phyloP scores from a whole-genome alignment of 768 basidiomycete genomes.

The Tylopilus felleus region DNA sequence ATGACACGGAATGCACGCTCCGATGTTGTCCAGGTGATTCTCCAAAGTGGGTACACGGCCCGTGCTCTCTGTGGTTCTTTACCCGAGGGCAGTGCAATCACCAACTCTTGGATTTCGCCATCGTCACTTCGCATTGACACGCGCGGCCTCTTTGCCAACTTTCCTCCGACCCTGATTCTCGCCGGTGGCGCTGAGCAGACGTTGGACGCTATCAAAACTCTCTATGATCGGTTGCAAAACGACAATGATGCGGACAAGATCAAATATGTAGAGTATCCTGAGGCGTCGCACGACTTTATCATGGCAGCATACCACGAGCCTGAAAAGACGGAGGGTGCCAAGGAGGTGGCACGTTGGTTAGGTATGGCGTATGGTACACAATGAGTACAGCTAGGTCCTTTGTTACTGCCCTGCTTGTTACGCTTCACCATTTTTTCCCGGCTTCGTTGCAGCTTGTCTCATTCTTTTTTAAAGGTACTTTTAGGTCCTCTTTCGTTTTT shows the following conservation, averaged over 20 bases:
- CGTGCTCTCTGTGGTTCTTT: constrained; percentile 10
- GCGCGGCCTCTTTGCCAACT: constrained; percentile 19
- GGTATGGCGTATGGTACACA: background rate
- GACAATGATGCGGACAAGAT: constrained; percentile 25
- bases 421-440: no score
- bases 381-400: no score
- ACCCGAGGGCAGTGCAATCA: background rate
- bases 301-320: constrained; percentile 24
- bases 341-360: constrained; percentile 7
- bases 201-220: constrained; percentile 25
- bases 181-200: constrained; percentile 29
- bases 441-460: no score
- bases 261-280: constrained; percentile 16
- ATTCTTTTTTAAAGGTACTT: no score
- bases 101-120: constrained; percentile 12
- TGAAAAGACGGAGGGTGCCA: constrained; percentile 26
- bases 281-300: constrained; percentile 18
- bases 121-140: constrained; percentile 7
- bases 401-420: no score
- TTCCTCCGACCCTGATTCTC: constrained; percentile 28
- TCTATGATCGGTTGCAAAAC: constrained; percentile 21
- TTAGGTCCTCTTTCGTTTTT: no score
- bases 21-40: background rate
- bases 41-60: background rate
- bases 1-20: constrained; percentile 1